Evolutionary conservation across 345 rosid genomes (phyloP).

Genomic region (Garcia nutans): DNA sequence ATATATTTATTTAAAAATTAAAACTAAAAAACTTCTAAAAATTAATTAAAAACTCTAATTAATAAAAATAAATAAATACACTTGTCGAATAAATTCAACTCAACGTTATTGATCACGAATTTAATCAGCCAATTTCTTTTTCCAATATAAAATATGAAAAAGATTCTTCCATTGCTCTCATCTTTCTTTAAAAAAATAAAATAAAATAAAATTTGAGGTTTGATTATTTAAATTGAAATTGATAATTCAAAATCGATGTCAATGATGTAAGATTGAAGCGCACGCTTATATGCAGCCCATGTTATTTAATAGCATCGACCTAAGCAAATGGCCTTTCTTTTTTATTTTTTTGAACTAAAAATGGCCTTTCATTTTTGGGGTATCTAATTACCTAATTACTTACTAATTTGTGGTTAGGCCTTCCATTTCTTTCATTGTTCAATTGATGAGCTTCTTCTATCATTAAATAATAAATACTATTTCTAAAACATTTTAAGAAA

Average conservation of each 20-base stretch:
- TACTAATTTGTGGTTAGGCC: background rate
- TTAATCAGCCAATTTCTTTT: too few relatives aligned
- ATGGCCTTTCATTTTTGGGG: background rate
- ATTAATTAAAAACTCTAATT: too few relatives aligned
- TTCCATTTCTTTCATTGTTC: background rate
- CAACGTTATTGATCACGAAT: too few relatives aligned
- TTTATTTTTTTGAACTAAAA: too few relatives aligned
- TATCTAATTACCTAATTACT: background rate
- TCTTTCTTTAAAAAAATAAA: background rate
- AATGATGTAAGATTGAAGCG: background rate
- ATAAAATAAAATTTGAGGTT: too few relatives aligned
- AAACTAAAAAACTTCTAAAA: too few relatives aligned
- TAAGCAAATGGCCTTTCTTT: background rate
- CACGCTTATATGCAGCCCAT: background rate
- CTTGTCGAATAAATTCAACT: too few relatives aligned
- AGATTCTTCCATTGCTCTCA: background rate
- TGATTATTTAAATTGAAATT: background rate
- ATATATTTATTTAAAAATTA: too few relatives aligned
- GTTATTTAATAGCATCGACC: conserved; percentile 7
- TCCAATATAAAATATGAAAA: too few relatives aligned
- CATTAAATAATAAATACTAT: background rate
- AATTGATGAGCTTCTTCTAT: background rate
- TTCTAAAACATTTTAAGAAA: background rate
- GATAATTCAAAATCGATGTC: background rate
- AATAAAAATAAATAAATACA: too few relatives aligned